Conservation (phyloP, 2,329 filamentous ascomycete species). For the Thyridium curvatum region DNA sequence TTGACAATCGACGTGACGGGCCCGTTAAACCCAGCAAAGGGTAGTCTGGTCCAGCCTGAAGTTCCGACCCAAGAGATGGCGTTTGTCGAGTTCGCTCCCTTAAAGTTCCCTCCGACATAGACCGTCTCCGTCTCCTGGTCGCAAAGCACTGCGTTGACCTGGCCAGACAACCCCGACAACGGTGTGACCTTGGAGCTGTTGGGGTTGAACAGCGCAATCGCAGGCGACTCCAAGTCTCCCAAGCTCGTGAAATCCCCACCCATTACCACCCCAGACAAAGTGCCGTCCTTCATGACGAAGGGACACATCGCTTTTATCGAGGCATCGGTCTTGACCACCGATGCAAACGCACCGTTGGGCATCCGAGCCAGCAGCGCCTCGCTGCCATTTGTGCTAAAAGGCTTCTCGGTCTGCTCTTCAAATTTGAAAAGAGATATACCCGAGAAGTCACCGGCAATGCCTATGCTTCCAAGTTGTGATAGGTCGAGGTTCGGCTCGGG, state of each 20-base stretch:
- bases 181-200: conserved; percentile 63
- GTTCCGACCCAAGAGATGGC: conserved; percentile 73
- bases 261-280: conserved; percentile 68
- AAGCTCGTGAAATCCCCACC: conserved; percentile 96
- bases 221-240: conserved; percentile 66
- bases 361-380: conserved; percentile 74
- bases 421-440: conserved; percentile 88
- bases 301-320: conserved; percentile 85
- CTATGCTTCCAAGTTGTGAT: conserved; percentile 71
- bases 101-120: conserved; percentile 86
- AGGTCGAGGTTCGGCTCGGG: conserved; percentile 73
- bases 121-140: conserved; percentile 72
- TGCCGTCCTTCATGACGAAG: conserved; percentile 61
- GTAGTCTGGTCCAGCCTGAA: conserved; percentile 69
- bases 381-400: conserved; percentile 67
- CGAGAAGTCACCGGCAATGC: conserved; percentile 82
- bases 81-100: conserved; percentile 75
- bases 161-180: conserved; percentile 75
- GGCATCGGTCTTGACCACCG: conserved; percentile 71
- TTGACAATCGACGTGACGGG: conserved; percentile 82
- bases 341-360: conserved; percentile 77
- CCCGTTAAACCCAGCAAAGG: conserved; percentile 93
- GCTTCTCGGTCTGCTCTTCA: conserved; percentile 67
- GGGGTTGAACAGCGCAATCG: conserved; percentile 76
- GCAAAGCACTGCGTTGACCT: conserved; percentile 77